Evolutionary conservation across 495 filamentous ascomycete genomes (phyloP).

Genomic region (Xylaria nigripes): DNA sequence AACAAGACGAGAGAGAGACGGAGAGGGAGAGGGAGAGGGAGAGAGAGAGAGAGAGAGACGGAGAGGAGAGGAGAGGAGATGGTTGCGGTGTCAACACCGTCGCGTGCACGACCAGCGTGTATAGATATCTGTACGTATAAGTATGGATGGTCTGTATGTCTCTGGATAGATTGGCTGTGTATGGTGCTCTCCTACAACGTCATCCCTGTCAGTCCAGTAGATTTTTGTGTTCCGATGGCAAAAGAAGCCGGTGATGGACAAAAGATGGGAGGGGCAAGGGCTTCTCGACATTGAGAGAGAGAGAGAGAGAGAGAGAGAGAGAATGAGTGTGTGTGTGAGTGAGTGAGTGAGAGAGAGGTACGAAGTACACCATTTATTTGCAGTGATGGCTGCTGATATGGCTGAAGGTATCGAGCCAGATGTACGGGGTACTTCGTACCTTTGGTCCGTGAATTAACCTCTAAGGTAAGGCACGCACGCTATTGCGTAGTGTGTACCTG

Average conservation of each 20-base stretch:
- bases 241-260: slow-evolving; percentile 8
- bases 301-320: not conserved
- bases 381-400: too few relatives aligned
- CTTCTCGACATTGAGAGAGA: not conserved
- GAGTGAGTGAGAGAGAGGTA: too few relatives aligned
- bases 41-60: not conserved
- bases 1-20: not conserved
- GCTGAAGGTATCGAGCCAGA: too few relatives aligned
- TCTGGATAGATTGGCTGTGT: not conserved
- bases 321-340: not conserved
- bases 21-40: not conserved
- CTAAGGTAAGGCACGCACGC: too few relatives aligned
- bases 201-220: slow-evolving; percentile 3
- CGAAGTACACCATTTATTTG: too few relatives aligned
- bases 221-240: slow-evolving; percentile 2
- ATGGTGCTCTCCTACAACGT: not conserved
- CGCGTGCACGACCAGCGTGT: slow-evolving; percentile 16
- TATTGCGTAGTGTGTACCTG: too few relatives aligned
- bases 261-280: slow-evolving; percentile 7
- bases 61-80: not conserved
- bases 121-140: not conserved
- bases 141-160: not conserved
- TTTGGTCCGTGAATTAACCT: too few relatives aligned
- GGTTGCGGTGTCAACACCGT: slow-evolving; percentile 13
- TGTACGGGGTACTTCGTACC: too few relatives aligned